phyloP scores from a whole-genome alignment of 352 stramenopile genomes.

The Pseudoperonospora humuli region DNA sequence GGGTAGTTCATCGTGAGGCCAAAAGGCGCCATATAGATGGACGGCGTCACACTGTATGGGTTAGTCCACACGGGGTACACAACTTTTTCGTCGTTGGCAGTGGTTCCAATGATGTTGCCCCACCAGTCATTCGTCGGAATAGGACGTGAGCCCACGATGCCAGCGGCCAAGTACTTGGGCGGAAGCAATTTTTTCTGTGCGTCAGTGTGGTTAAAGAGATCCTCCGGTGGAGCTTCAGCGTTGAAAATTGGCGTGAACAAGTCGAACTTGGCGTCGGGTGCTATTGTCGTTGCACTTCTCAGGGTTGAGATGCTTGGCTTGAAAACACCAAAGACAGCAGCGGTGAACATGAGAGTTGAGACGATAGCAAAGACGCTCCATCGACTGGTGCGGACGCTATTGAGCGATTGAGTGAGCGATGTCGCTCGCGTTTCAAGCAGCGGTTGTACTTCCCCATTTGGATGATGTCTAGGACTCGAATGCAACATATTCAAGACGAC shows the following conservation, averaged over 20 bases:
- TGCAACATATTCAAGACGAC: constrained; percentile 18
- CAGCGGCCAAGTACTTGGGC: constrained; percentile 45
- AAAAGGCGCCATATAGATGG: constrained; percentile 27
- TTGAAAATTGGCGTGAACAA: constrained; percentile 28
- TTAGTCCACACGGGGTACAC: constrained; percentile 59
- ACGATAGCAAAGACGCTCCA: constrained; percentile 16
- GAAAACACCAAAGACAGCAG: constrained; percentile 17
- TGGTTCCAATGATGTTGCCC: constrained; percentile 56
- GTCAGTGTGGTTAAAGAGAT: constrained; percentile 23
- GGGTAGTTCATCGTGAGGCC: constrained; percentile 53
- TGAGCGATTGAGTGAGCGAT: constrained; percentile 3
- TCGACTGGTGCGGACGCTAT: constrained; percentile 1
- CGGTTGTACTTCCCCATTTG: constrained; percentile 13
- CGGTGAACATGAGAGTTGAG: constrained; percentile 10
- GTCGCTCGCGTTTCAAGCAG: constrained; percentile 15
- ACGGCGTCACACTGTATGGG: constrained; percentile 46
- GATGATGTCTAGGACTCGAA: constrained; percentile 9
- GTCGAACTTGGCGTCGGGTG: constrained; percentile 22
- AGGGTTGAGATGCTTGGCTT: constrained; percentile 7
- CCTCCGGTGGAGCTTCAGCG: constrained; percentile 17
- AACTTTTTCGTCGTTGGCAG: constrained; percentile 22
- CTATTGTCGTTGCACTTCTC: constrained; percentile 9
- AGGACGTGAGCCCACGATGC: constrained; percentile 29
- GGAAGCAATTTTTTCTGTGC: constrained; percentile 32
- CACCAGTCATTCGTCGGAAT: constrained; percentile 75